Percentiles rank a stretch among this genome's conserved stretches.
phyloP scores from a whole-genome alignment of 495 filamentous ascomycete species.

The Letharia columbiana region DNA sequence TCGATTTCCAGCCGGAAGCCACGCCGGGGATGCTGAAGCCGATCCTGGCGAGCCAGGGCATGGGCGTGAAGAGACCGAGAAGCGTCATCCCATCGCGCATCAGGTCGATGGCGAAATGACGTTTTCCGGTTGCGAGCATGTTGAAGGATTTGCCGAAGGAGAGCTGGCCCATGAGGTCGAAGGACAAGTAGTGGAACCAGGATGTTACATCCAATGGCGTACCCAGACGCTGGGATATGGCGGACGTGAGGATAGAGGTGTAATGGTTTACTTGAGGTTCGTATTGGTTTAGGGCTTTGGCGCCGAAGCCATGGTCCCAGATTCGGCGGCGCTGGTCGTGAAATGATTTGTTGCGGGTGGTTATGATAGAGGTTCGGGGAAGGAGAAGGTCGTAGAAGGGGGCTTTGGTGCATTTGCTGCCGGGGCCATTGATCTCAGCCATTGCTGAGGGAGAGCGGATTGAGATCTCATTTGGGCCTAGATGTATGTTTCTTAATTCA shows the following conservation, averaged over 20 bases:
- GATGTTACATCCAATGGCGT: constrained; percentile 29
- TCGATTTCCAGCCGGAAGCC: constrained; percentile 13
- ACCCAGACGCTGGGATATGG: constrained; percentile 18
- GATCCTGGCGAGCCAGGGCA: constrained; percentile 24
- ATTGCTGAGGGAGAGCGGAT: constrained; percentile 31
- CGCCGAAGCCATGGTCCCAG: constrained; percentile 30
- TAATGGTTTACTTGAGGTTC: constrained; percentile 28
- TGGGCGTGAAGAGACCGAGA: constrained; percentile 27
- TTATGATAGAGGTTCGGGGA: constrained; percentile 26
- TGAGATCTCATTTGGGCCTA: constrained; percentile 31
- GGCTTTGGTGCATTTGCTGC: constrained; percentile 28
- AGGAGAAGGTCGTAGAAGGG: constrained; percentile 29
- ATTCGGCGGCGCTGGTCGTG: constrained; percentile 34
- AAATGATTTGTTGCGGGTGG: constrained; percentile 26
- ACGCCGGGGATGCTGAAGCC: constrained; percentile 18
- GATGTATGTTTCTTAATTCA: not conserved
- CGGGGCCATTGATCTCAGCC: constrained; percentile 23
- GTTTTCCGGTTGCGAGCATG: constrained; percentile 30
- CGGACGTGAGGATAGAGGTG: constrained; percentile 20
- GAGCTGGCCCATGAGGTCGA: constrained; percentile 43
- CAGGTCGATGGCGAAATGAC: constrained; percentile 27
- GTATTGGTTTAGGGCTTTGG: constrained; percentile 25
- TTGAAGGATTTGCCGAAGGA: constrained; percentile 40
- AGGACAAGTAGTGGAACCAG: constrained; percentile 39
- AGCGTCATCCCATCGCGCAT: constrained; percentile 17